Conservation (phyloP, 495 filamentous ascomycete species). For the Xylaria palmicola region DNA sequence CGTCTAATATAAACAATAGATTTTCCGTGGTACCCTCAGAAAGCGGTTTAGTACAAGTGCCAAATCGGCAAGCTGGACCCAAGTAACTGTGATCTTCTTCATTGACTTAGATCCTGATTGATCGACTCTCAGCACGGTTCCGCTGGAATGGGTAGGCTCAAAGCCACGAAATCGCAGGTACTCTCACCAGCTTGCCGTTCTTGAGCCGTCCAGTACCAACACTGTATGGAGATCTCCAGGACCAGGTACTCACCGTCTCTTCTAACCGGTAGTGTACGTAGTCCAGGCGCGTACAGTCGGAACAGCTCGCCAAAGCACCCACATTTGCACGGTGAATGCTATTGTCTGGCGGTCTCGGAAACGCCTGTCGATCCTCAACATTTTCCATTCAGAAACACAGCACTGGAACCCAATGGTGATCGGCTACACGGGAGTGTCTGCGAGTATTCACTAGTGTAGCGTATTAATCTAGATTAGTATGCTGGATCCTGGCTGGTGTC, state of each 20-base stretch:
- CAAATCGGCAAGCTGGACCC: background rate
- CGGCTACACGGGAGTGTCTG: background rate
- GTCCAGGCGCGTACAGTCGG: too few species aligned
- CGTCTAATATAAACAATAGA: conserved; percentile 3
- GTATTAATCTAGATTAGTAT: too few species aligned
- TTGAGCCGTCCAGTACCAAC: background rate
- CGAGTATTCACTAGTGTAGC: background rate
- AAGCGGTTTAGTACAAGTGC: background rate
- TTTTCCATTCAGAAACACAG: background rate
- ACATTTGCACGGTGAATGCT: too few species aligned
- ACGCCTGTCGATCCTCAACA: background rate
- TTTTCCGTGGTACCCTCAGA: background rate
- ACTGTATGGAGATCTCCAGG: conserved; percentile 13
- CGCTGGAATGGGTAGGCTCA: background rate
- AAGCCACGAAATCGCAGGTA: background rate
- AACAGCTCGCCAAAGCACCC: too few species aligned
- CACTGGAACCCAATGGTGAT: background rate
- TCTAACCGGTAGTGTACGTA: background rate
- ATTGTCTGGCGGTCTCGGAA: background rate
- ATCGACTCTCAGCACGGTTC: background rate
- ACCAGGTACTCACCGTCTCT: conserved; percentile 3
- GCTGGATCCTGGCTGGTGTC: background rate
- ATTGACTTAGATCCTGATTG: background rate
- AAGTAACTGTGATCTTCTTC: background rate
- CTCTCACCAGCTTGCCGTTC: background rate